phyloP scores from a whole-genome alignment of 305 asterid species.

The Fraxinus xanthoxyloides region DNA sequence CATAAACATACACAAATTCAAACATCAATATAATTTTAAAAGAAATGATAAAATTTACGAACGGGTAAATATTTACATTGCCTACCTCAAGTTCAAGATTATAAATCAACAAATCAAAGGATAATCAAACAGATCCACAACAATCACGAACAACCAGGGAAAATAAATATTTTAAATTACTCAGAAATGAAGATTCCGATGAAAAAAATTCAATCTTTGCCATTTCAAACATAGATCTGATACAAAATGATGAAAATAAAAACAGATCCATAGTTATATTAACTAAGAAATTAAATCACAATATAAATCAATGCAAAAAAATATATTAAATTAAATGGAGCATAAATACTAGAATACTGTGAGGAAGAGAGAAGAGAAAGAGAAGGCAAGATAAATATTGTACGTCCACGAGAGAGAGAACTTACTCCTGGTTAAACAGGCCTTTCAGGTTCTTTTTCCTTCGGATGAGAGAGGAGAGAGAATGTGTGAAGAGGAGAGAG shows the following conservation, averaged over 20 bases:
- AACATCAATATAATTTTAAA: not conserved
- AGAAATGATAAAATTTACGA: not conserved
- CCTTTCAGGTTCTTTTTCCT: constrained; percentile 66
- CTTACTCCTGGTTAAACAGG: constrained; percentile 87
- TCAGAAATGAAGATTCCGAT: constrained; percentile 21
- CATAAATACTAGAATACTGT: constrained; percentile 20
- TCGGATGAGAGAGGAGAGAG: constrained; percentile 43
- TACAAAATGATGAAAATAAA: constrained; percentile 8
- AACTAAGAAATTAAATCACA: not conserved
- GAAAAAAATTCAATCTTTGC: constrained; percentile 34
- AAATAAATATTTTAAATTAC: constrained; percentile 5
- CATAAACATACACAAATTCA: not conserved
- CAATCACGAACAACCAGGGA: not conserved
- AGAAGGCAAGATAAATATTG: not conserved
- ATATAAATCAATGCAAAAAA: not conserved
- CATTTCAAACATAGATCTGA: constrained; percentile 45
- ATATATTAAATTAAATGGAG: constrained; percentile 4
- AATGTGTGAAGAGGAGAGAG: constrained; percentile 28
- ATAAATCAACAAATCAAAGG: not conserved
- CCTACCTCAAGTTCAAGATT: not conserved
- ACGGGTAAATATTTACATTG: not conserved
- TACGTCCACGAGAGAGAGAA: constrained; percentile 33
- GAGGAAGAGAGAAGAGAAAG: constrained; percentile 26
- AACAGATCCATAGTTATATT: constrained; percentile 45
- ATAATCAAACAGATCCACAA: constrained; percentile 25